Evolutionary conservation across 2,329 filamentous ascomycete genomes (phyloP).

Genomic region (Diaporthe vexans): DNA sequence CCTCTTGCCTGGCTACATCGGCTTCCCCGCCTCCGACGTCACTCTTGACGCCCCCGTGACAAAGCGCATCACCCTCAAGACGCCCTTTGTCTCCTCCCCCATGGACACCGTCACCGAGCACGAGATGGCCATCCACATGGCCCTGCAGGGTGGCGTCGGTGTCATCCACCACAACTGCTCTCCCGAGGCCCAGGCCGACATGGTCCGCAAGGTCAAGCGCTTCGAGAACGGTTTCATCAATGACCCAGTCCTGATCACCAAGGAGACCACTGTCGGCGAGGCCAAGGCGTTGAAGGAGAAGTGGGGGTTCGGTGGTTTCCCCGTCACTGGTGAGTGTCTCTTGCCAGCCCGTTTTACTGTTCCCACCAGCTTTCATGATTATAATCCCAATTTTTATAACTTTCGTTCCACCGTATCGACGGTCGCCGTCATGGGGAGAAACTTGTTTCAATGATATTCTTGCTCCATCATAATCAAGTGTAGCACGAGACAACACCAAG

Average conservation of each 20-base stretch:
- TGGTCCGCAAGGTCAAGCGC: slow-evolving; percentile 99
- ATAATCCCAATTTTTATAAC: slow-evolving; percentile 88
- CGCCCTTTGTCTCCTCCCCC: slow-evolving; percentile 95
- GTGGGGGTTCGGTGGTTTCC: slow-evolving; percentile 99
- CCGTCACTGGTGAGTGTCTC: slow-evolving; percentile 88
- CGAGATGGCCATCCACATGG: slow-evolving; percentile 99
- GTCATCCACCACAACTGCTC: slow-evolving; percentile 99
- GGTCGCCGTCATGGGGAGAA: slow-evolving; percentile 87
- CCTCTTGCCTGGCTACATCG: slow-evolving; percentile 96
- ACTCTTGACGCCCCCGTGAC: slow-evolving; percentile 91
- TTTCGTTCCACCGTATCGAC: slow-evolving; percentile 99
- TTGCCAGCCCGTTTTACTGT: slow-evolving; percentile 31
- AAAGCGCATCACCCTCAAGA: slow-evolving; percentile 95
- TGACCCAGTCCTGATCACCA: slow-evolving; percentile 92
- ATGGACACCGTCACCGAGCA: slow-evolving; percentile 99
- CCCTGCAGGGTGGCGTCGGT: slow-evolving; percentile 87
- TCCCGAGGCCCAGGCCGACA: slow-evolving; percentile 96
- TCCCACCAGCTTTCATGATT: slow-evolving; percentile 72
- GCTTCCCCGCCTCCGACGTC: slow-evolving; percentile 93
- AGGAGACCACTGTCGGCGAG: slow-evolving; percentile 89
- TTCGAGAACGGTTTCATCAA: slow-evolving; percentile 99
- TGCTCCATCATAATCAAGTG: slow-evolving; percentile 17
- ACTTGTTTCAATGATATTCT: slow-evolving; percentile 46
- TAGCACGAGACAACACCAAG: slow-evolving; percentile 27
- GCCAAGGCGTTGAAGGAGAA: slow-evolving; percentile 94